Evolutionary conservation across 2,329 filamentous ascomycete genomes (phyloP), one percentile per base, ranked within the genome.

Genomic region (Paecilomyces sp.): DNA sequence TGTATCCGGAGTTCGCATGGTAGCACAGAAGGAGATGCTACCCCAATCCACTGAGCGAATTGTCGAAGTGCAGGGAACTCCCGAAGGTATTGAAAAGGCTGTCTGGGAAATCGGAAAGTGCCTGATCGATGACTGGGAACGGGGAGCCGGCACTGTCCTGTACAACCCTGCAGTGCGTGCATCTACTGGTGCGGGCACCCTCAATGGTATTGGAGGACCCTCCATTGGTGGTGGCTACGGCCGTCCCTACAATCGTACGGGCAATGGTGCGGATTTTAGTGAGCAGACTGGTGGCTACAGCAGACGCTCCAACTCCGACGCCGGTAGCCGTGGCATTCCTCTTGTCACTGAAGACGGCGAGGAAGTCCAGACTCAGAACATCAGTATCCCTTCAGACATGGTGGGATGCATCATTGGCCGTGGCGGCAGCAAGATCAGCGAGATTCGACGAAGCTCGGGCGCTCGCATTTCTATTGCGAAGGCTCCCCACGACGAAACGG

Each of bases 31-130:
- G 80, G 94, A 99, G 72, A 99, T 99, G 94, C 87, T 99, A 7
- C 94, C 94, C 36, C 94, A 99, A 77, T 99, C 94, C 5, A 99
- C 94, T 34, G 94, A 99, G 81, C 89, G 94, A 65, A 92, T 99
- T 68, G 94, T 99, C 65, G 94, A 99, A 74, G 89, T 99, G 54
- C 92, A 97, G 75, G 94, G 94, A 67, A 93, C 89, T 18, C 92
- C 94, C 15, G 92, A 96, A 58, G 92, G 93, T 62, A 96, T 99
- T 69, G 92, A 97, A 78, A 92, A 92, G 74, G 93, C 94, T 63
- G 84, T 96, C 58, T 97, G 94, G 94, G 94, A 99, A 76, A 99
- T 99, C 71, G 94, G 91, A 82, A 97, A 97, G 80, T 99, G 94
- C 76, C 84, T 99, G 63, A 88, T 99, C 62, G 94, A 99, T 74